phyloP scores from a whole-genome alignment of 2,329 filamentous ascomycete genomes.

The Trichoderma gracile region DNA sequence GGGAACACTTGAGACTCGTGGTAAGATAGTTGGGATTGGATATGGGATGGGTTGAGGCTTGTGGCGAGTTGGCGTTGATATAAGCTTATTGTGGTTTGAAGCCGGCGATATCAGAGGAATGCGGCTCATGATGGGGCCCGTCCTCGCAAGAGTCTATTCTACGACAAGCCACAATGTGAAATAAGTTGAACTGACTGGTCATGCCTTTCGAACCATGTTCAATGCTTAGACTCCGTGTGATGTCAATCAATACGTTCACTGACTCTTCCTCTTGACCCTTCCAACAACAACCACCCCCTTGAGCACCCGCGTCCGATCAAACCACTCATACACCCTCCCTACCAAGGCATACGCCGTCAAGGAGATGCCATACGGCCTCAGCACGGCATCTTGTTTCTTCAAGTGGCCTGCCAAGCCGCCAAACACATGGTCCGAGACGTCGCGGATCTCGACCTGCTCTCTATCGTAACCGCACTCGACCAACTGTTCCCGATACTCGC shows the following conservation, averaged over 20 bases:
- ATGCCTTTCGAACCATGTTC: background rate
- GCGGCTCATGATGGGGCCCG: too few species aligned
- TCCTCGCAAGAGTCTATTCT: too few species aligned
- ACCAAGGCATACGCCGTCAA: conserved; percentile 42
- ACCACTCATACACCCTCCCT: conserved; percentile 43
- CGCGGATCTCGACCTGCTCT: conserved; percentile 45
- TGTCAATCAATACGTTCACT: background rate
- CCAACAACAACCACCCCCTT: conserved; percentile 42
- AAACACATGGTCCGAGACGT: conserved; percentile 57
- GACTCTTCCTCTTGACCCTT: conserved; percentile 17
- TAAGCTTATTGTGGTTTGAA: too few species aligned
- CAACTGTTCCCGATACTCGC: conserved; percentile 48
- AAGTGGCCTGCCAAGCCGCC: conserved; percentile 49
- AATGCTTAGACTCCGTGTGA: background rate
- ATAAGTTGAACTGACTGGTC: fast-evolving
- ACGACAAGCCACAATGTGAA: too few species aligned
- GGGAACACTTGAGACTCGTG: too few species aligned
- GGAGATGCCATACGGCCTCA: conserved; percentile 41
- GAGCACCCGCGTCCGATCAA: conserved; percentile 38
- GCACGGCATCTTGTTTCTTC: conserved; percentile 36
- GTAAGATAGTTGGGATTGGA: too few species aligned
- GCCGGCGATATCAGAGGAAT: too few species aligned
- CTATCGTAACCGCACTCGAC: conserved; percentile 49
- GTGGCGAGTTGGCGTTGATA: too few species aligned
- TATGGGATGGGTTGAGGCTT: too few species aligned